These are phyloP conservation scores for Phytopythium cucurbitacearum DNA, from an alignment of 352 stramenopile genomes.

Conservation along the genomic window DNA sequence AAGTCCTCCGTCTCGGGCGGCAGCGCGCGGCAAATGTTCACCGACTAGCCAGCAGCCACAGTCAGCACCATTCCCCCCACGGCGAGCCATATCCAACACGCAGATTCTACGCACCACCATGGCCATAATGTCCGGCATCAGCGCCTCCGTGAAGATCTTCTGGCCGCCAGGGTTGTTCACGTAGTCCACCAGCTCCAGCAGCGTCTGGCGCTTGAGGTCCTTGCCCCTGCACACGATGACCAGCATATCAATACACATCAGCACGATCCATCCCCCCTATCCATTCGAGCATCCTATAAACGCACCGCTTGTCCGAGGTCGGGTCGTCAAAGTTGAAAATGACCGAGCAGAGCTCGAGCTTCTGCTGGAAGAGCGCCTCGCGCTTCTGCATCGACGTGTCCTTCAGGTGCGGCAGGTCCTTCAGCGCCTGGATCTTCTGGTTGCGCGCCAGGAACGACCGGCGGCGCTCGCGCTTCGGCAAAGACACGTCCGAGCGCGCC, in stretches of 20 bases:
- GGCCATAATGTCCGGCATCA: conserved; percentile 95
- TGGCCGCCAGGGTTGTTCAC: conserved; percentile 95
- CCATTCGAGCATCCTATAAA: neutral
- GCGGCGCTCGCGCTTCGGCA: conserved; percentile 77
- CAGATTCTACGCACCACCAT: conserved; percentile 63
- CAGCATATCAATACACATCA: neutral
- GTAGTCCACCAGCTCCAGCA: conserved; percentile 99
- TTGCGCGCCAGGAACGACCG: conserved; percentile 82
- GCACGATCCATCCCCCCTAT: neutral
- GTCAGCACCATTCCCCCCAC: neutral
- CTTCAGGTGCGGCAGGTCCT: conserved; percentile 82
- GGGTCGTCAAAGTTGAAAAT: conserved; percentile 98
- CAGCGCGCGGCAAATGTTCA: conserved; percentile 95
- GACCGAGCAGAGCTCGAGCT: conserved; percentile 94
- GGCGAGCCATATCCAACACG: neutral
- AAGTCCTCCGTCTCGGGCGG: conserved; percentile 95
- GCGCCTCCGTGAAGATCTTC: conserved; percentile 96
- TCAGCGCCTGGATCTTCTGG: conserved; percentile 84
- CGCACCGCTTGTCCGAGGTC: conserved; percentile 89
- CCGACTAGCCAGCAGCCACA: conserved; percentile 27
- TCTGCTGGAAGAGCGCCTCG: conserved; percentile 94
- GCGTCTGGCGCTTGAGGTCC: conserved; percentile 98
- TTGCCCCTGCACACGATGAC: conserved; percentile 46
- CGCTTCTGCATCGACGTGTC: conserved; percentile 80
- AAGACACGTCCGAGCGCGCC: conserved; percentile 73